Evolutionary conservation across 768 basidiomycete genomes (phyloP).

Genomic region (Boletus rubescentipes): DNA sequence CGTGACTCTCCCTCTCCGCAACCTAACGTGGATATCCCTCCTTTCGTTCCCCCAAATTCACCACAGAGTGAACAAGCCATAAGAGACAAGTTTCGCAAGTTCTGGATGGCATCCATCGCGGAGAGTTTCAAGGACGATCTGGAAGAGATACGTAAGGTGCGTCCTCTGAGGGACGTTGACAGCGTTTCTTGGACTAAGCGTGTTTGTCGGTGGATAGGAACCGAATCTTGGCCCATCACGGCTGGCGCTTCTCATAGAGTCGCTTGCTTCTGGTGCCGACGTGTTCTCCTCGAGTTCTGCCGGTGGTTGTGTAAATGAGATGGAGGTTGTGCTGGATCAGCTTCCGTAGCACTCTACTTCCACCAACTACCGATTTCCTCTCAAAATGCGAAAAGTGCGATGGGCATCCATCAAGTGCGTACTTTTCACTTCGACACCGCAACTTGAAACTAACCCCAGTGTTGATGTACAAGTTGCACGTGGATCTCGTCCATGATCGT

Average conservation of each 20-base stretch:
- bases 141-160: slow-evolving; percentile 79
- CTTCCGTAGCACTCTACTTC: slow-evolving; percentile 4
- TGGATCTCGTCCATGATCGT: neutral
- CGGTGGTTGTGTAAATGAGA: slow-evolving; percentile 53
- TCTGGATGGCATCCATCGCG: slow-evolving; percentile 84
- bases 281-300: slow-evolving; percentile 53
- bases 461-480: neutral
- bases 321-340: slow-evolving; percentile 66
- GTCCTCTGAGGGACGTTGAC: slow-evolving; percentile 3
- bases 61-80: slow-evolving; percentile 50
- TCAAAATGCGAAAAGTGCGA: neutral
- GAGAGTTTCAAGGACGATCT: slow-evolving; percentile 83
- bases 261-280: slow-evolving; percentile 75
- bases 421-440: neutral
- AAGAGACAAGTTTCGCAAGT: slow-evolving; percentile 71
- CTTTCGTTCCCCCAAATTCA: slow-evolving; percentile 50
- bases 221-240: slow-evolving; percentile 67
- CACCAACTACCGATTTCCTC: neutral
- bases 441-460: neutral
- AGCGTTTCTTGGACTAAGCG: neutral
- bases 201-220: slow-evolving; percentile 39
- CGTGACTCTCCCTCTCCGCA: slow-evolving; percentile 29
- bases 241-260: slow-evolving; percentile 76
- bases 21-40: slow-evolving; percentile 40
- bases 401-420: neutral